Conservation (phyloP, 2,329 filamentous ascomycete genomes). For the Sporothrix inflata region DNA sequence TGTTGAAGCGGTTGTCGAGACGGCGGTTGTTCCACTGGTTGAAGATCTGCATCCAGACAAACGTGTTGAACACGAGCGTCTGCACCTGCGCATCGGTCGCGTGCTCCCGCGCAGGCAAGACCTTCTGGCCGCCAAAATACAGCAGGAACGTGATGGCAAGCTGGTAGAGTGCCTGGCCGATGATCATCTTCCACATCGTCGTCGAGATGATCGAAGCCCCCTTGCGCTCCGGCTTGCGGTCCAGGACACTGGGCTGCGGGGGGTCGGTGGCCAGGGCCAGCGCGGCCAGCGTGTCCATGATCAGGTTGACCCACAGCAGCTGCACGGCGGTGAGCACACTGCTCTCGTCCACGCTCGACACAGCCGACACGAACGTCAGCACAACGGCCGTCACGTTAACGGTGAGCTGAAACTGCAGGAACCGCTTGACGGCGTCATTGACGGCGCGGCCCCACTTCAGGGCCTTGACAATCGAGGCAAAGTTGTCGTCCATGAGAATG, state of each 20-base stretch:
- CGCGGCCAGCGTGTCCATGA: constrained; percentile 95
- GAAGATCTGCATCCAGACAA: constrained; percentile 99
- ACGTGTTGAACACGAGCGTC: constrained; percentile 94
- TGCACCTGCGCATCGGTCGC: constrained; percentile 58
- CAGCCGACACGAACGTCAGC: constrained; percentile 85
- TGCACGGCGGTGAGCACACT: constrained; percentile 88
- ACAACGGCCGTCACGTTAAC: constrained; percentile 92
- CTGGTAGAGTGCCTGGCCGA: constrained; percentile 90
- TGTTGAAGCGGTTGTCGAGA: constrained; percentile 92
- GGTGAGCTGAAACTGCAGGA: constrained; percentile 76
- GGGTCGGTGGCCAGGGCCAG: constrained; percentile 87
- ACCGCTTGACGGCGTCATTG: constrained; percentile 77
- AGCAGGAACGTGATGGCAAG: constrained; percentile 78
- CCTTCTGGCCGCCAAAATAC: constrained; percentile 58
- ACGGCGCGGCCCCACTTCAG: constrained; percentile 79
- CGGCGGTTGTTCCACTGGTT: constrained; percentile 97
- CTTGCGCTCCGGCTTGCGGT: constrained; percentile 70
- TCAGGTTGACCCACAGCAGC: constrained; percentile 93
- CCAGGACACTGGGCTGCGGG: constrained; percentile 77
- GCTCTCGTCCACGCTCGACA: constrained; percentile 67
- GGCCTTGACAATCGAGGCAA: constrained; percentile 82
- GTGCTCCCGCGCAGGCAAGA: constrained; percentile 46
- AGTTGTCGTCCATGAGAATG: constrained; percentile 87
- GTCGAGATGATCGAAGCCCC: constrained; percentile 71
- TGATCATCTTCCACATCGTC: constrained; percentile 99